Base-by-base conservation (phyloP, 2,329 filamentous ascomycete species). In the Dothidotthia symphoricarpi region DNA sequence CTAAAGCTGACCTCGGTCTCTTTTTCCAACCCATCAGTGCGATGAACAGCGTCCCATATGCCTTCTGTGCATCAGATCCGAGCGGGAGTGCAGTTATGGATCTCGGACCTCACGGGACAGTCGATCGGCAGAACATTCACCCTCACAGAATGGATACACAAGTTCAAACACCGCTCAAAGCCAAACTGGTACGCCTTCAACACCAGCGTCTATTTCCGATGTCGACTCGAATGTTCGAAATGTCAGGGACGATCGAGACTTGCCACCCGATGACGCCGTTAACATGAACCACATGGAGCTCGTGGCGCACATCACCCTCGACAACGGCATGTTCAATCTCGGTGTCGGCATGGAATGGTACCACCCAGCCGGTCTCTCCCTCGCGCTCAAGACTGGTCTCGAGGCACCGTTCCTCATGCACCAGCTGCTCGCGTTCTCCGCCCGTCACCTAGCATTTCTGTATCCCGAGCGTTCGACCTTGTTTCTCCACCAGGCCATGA, bases 271-370 rank as follows among this genome's bases (percentile, higher is more conserved):
- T 6, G 38, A 47, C 3, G 22, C 34, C 14, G 43, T 69, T 24
- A 68, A 69, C 15, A 31, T 61, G 16, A 41, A 50, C 22, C 66
- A 69, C 41, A 63, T 63, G 51, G 63, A 69, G 31, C 60, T 68
- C 13, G 47, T 69, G 22, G 43, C 63, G 15, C 64, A 68, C 31
- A 44, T 61, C n/a, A 35, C 42, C 25, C 27, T 47, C 10, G 37
- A 55, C 17, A 31, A 46, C 11, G 43, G 54, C 7, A 48, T 63
- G 24, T 57, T 63, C 24, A 51, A 51, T 17, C 41, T 66, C 6
- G 42, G 49, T 17, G 45, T 45, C 8, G 47, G 51, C 11, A 44
- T 53, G 16, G 32, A 30, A 22, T 35, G 47, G 8, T 40, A 49
- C 31, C 37, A 49, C 13, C 35, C 37, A 5, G 25, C 36, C n/a